Evolutionary conservation across 495 filamentous ascomycete species (phyloP).

Genomic region (Terfezia boudieri): DNA sequence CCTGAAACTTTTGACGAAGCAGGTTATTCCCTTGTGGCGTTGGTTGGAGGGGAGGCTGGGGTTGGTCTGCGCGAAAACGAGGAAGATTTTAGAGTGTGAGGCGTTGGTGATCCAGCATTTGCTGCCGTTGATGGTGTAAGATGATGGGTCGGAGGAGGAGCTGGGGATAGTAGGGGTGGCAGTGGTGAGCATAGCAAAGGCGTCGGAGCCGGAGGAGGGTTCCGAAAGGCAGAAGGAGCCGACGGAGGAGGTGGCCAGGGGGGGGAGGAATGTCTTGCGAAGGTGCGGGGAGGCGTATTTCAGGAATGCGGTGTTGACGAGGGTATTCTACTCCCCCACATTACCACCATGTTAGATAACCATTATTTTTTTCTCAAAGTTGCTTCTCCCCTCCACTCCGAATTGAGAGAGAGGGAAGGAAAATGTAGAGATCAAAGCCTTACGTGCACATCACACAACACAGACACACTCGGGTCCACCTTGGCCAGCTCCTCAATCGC

Average conservation of each 20-base stretch:
- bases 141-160: slow-evolving; percentile 31
- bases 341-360: too few relatives aligned
- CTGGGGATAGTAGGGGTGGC: slow-evolving; percentile 36
- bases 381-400: too few relatives aligned
- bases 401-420: too few relatives aligned
- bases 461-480: slow-evolving; percentile 84
- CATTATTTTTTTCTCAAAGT: too few relatives aligned
- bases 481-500: slow-evolving; percentile 50
- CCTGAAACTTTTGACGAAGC: too few relatives aligned
- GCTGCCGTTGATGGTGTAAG: slow-evolving; percentile 66
- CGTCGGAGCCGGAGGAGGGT: slow-evolving; percentile 80
- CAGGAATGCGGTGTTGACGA: slow-evolving; percentile 82
- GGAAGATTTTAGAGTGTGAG: slow-evolving; percentile 82
- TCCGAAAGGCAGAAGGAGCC: slow-evolving; percentile 95
- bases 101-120: slow-evolving; percentile 99
- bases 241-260: slow-evolving; percentile 69
- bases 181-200: slow-evolving; percentile 81
- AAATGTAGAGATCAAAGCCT: too few relatives aligned
- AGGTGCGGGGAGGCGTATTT: slow-evolving; percentile 56
- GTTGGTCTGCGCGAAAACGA: slow-evolving; percentile 68
- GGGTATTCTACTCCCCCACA: slow-evolving; percentile 52
- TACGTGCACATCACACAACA: slow-evolving; percentile 46
- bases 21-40: slow-evolving; percentile 88
- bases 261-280: slow-evolving; percentile 69
- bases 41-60: slow-evolving; percentile 45